Conservation (phyloP, 2,329 filamentous ascomycete species). For the Neodidymelliopsis sp. region DNA sequence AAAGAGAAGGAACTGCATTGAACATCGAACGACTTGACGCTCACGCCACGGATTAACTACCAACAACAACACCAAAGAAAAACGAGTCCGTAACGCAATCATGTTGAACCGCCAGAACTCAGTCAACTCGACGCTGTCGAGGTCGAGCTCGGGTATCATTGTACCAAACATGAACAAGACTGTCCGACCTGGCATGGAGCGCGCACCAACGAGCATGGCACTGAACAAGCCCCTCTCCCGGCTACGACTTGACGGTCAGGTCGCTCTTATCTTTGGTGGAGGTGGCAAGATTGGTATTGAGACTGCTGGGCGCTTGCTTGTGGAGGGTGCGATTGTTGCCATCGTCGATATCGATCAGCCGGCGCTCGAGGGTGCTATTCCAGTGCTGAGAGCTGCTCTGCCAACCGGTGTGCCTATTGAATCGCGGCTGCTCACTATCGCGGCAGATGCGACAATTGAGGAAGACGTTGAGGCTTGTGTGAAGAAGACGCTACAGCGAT, state of each 20-base stretch:
- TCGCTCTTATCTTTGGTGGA: slow-evolving; percentile 45
- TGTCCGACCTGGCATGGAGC: slow-evolving; percentile 33
- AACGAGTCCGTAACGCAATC: slow-evolving; percentile 16
- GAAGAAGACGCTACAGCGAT: slow-evolving; percentile 56
- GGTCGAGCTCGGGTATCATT: slow-evolving; percentile 27
- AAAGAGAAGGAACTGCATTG: slow-evolving; percentile 11
- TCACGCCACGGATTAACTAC: slow-evolving; percentile 20
- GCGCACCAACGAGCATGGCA: slow-evolving; percentile 37
- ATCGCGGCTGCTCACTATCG: slow-evolving; percentile 40
- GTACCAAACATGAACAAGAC: slow-evolving; percentile 35
- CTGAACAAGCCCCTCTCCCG: slow-evolving; percentile 38
- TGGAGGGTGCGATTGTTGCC: slow-evolving; percentile 49
- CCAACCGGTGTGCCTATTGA: slow-evolving; percentile 35
- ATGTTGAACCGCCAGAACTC: slow-evolving; percentile 21
- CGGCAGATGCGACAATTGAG: slow-evolving; percentile 45
- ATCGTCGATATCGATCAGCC: slow-evolving; percentile 46
- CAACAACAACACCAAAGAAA: neutral
- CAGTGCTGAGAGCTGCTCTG: slow-evolving; percentile 34
- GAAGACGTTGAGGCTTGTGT: slow-evolving; percentile 86
- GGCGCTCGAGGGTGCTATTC: slow-evolving; percentile 36
- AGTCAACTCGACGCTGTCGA: slow-evolving; percentile 17
- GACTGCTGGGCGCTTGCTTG: slow-evolving; percentile 45
- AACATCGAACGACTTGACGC: neutral
- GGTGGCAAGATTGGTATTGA: slow-evolving; percentile 46
- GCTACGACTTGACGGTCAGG: slow-evolving; percentile 41